Base-by-base conservation (phyloP, 495 filamentous ascomycete genomes). In the Zalerion maritima region DNA sequence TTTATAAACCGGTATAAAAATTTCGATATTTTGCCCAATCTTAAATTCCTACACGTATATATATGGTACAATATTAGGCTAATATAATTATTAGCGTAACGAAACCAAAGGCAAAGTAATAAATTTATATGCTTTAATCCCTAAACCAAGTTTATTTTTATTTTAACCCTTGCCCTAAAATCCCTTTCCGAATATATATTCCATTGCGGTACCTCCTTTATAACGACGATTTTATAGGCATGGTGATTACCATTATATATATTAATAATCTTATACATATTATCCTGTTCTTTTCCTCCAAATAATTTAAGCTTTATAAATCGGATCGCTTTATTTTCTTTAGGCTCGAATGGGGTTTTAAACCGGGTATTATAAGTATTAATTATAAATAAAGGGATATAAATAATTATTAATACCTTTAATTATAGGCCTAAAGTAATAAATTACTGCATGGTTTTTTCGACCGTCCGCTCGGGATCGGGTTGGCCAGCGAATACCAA, bases 121-220 rank as follows among this genome's bases (percentile, higher is more conserved):
- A 29, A 38, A 24, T 29, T 38, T 32, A 38, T 24, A 38, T 38
- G 29, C 23, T 24, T 10, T 12, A 32, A 29, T 32, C 26, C 20
- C 29, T 24, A 24, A 21, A 38, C 35, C 18, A 38, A 33, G 18
- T 32, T 38, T 11, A 38, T 29, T 28, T 38, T 29, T 19, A 21
- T 32, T 38, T 38, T 24, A 17, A 38, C 35, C 20, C 23, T 32
- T 33, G n/a, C 20, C 30, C 35, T 32, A 6, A 38, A 38, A 12
- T 38, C 35, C 35, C 20, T 33, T 29, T 38, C 35, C 35, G 35
- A 38, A 38, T 33, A 28, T 23, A 38, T 38, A 12, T 38, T 32
- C 29, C 29, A 33, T 1, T 33, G 9, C 18, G 34, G 29, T 26
- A 38, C 29, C 24, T 32, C 28, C 2, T 32, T 38, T n/a, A 38